Evolutionary conservation across 192 early-diverging fungal genomes (phyloP).

Genomic region (Backusella luteola): DNA sequence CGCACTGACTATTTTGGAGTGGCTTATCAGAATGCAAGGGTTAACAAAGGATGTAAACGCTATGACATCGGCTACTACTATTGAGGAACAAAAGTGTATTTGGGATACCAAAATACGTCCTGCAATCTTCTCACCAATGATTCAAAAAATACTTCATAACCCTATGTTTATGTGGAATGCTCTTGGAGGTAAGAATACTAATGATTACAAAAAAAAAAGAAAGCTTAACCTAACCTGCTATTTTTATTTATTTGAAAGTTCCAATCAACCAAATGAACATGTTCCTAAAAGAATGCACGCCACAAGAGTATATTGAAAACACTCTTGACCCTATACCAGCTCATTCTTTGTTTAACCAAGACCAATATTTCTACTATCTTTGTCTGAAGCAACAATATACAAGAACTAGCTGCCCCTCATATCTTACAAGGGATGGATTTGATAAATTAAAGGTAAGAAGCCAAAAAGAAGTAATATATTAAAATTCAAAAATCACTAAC

Average conservation of each 20-base stretch:
- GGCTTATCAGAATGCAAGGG: constrained; percentile 57
- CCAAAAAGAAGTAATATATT: not conserved
- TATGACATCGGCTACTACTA: constrained; percentile 50
- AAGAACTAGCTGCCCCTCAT: constrained; percentile 66
- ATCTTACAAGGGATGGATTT: constrained; percentile 73
- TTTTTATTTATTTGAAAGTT: constrained; percentile 39
- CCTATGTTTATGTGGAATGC: constrained; percentile 83
- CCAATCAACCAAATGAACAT: constrained; percentile 86
- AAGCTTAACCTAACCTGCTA: not conserved
- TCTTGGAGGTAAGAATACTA: constrained; percentile 48
- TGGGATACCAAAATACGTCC: constrained; percentile 70
- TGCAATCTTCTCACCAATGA: constrained; percentile 58
- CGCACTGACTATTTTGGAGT: constrained; percentile 67
- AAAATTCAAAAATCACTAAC: constrained; percentile 8
- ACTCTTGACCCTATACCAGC: constrained; percentile 77
- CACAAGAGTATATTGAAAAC: constrained; percentile 76
- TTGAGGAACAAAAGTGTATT: constrained; percentile 60
- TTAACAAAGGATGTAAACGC: constrained; percentile 50
- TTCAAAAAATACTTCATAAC: constrained; percentile 70
- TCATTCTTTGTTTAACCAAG: constrained; percentile 56
- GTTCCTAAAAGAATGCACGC: constrained; percentile 75
- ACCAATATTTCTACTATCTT: constrained; percentile 89
- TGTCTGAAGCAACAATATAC: constrained; percentile 72
- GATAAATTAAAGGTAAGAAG: constrained; percentile 44
- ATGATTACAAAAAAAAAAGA: not conserved